Conservation (phyloP, 208 protist species). For the Leishmania lainsoni region DNA sequence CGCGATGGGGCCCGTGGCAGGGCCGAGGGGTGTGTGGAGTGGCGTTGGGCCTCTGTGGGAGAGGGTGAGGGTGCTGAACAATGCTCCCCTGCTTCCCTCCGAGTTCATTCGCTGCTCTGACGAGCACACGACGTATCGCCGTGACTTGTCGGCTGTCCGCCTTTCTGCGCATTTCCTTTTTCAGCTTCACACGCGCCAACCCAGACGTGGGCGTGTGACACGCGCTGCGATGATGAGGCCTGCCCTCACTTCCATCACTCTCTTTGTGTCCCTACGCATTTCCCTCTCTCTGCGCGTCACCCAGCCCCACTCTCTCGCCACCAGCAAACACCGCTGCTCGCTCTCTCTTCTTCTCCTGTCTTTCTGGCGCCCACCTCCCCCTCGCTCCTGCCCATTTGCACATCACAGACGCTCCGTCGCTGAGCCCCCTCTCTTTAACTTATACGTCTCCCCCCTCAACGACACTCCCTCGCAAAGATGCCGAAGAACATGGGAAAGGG, state of each 20-base stretch:
- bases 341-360: background rate
- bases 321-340: background rate
- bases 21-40: background rate
- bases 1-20: background rate
- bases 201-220: background rate
- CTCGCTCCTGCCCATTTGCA: background rate
- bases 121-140: background rate
- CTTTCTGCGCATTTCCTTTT: background rate
- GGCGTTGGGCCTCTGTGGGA: background rate
- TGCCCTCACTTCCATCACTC: background rate
- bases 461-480: constrained; percentile 50
- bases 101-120: background rate
- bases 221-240: background rate
- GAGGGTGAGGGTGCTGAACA: background rate
- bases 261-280: background rate
- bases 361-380: background rate
- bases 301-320: background rate
- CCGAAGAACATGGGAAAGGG: constrained; percentile 95
- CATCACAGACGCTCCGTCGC: background rate
- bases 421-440: background rate
- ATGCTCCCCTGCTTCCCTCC: background rate
- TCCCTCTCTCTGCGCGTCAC: background rate
- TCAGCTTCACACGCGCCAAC: background rate
- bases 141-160: background rate
- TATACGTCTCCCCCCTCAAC: background rate